Evolutionary conservation across 2,329 filamentous ascomycete genomes (phyloP), one percentile per base, ranked within the genome.

Genomic region (Monosporascus sp.): DNA sequence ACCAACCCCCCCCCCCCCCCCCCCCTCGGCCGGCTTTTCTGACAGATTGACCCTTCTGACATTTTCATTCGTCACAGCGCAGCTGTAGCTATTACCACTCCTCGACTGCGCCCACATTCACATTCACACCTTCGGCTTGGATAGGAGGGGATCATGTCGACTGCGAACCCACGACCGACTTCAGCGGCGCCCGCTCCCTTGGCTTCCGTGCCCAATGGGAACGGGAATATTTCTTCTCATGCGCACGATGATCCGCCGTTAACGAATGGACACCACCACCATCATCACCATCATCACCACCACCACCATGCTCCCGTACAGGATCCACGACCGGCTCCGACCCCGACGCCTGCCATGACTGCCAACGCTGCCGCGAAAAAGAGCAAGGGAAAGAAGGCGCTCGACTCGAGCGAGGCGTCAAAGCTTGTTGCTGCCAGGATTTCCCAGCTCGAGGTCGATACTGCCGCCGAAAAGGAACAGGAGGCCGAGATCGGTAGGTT

Each of bases 391-490:
- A 96, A 95, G 76, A 96, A 95, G 75, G 78, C 82, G 48, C 76
- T 90, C 59, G 92, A 96, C 69, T 88, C 90, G 20, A 90, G 84
- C 64, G 94, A 97, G 73, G 91, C 92, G 47, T 91, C 91, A 57
- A 95, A 96, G 73, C 82, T 97, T 59, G 83, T 99, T 50, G 88
- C 92, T 58, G 91, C 92, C 57, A 91, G 95, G 68, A 97, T 99
- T 68, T 93, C 91, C 22, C 94, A 97, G 75, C 78, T 99, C 55
- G 94, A 99, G 72, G 88, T 91, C 58, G 92, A 97, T 78, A 90
- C 88, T 49, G 91, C 91, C 11, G 90, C 91, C 55, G 92, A 96
- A 70, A 96, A 95, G 72, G 93, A 96, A 63, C 91, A 97, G 73
- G 92, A 97, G 74, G 84, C 88, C 56, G 94, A 97, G 77, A 97